phyloP scores from a whole-genome alignment of 805 yeast genomes.

The Metschnikowia reukaufii region DNA sequence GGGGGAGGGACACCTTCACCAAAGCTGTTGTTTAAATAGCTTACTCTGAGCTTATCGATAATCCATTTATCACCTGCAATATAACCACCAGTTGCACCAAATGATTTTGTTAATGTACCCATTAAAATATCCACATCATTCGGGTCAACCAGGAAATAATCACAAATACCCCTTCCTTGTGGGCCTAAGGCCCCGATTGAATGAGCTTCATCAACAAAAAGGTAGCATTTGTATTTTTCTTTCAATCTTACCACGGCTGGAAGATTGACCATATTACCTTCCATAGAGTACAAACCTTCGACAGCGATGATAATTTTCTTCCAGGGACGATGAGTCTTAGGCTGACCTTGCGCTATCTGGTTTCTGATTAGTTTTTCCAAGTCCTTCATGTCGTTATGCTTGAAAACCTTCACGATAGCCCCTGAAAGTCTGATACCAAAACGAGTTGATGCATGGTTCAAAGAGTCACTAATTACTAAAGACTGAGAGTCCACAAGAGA shows the following conservation, averaged over 20 bases:
- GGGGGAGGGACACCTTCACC: constrained; percentile 91
- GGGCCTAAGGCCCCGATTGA: constrained; percentile 99
- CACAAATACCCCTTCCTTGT: constrained; percentile 91
- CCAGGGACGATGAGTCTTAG: constrained; percentile 96
- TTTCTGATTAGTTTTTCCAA: constrained; percentile 78
- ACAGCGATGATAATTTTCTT: constrained; percentile 79
- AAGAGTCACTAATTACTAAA: constrained; percentile 87
- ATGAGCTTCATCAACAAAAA: constrained; percentile 97
- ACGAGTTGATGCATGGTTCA: constrained; percentile 94
- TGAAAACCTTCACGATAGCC: constrained; percentile 86
- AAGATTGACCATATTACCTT: constrained; percentile 83
- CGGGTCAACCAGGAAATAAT: constrained; percentile 82
- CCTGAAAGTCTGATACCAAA: constrained; percentile 93
- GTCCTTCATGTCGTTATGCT: constrained; percentile 84
- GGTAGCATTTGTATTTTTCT: constrained; percentile 81
- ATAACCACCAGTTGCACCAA: constrained; percentile 99
- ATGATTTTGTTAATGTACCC: constrained; percentile 98
- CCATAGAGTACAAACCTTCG: constrained; percentile 92
- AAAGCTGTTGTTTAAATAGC: constrained; percentile 69
- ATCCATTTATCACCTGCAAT: constrained; percentile 71
- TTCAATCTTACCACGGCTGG: constrained; percentile 73
- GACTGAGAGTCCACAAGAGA: constrained; percentile 84
- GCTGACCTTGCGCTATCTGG: constrained; percentile 90
- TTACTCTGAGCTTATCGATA: constrained; percentile 72
- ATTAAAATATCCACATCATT: constrained; percentile 77